A percentile compares a stretch with the other conserved stretches of the same genome.
Evolutionary conservation across 768 basidiomycete species (phyloP).

Genomic region (Auriscalpium orientale): DNA sequence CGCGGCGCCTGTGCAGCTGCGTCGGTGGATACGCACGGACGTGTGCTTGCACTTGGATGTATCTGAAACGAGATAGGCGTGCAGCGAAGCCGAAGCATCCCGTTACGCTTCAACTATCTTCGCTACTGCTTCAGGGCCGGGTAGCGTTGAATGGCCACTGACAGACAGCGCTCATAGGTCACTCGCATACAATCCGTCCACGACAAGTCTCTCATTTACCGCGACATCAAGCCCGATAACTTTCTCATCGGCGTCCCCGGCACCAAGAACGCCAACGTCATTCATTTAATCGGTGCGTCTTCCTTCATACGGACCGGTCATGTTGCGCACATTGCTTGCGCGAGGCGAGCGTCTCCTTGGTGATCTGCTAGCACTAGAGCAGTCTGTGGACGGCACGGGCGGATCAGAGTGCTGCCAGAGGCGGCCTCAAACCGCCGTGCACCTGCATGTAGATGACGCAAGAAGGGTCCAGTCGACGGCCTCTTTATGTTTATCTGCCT

Average conservation of each 20-base stretch:
- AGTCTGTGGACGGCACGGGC: not conserved
- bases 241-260: slow-evolving; percentile 93
- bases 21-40: too few relatives aligned
- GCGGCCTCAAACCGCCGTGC: too few relatives aligned
- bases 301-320: not conserved
- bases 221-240: slow-evolving; percentile 99
- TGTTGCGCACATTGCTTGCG: not conserved
- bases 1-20: not conserved
- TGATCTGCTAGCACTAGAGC: not conserved
- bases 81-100: too few relatives aligned
- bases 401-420: not conserved
- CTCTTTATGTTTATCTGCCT: not conserved
- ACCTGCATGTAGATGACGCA: too few relatives aligned
- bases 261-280: slow-evolving; percentile 82
- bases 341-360: not conserved
- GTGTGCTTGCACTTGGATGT: too few relatives aligned
- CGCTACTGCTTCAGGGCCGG: too few relatives aligned
- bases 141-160: too few relatives aligned
- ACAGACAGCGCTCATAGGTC: slow-evolving; percentile 42
- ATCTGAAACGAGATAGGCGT: too few relatives aligned
- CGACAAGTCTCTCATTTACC: slow-evolving; percentile 96
- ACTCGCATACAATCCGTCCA: slow-evolving; percentile 96
- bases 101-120: too few relatives aligned
- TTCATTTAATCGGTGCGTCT: slow-evolving; percentile 78
- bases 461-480: too few relatives aligned